A percentile compares a stretch with the other conserved stretches of the same genome.
Conservation (phyloP, 106 monocot species). For the Dendrobium officinale region DNA sequence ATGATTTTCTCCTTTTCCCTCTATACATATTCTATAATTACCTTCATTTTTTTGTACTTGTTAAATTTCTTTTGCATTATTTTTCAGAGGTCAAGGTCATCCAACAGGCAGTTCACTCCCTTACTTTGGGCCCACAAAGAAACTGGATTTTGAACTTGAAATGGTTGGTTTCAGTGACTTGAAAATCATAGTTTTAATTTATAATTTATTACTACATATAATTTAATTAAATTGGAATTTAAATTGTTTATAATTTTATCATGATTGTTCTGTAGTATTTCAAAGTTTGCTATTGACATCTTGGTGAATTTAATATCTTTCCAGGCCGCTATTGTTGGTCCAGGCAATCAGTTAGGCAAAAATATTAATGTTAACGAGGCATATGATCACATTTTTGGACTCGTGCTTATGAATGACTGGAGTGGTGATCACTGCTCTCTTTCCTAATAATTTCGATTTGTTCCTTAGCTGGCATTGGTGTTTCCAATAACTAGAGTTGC, state of each 20-base stretch:
- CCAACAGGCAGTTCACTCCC: constrained; percentile 65
- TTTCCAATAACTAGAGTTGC: constrained; percentile 8
- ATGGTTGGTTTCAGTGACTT: constrained; percentile 49
- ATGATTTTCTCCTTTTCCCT: background rate
- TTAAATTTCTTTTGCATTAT: constrained; percentile 11
- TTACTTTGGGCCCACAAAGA: constrained; percentile 85
- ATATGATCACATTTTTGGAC: constrained; percentile 90
- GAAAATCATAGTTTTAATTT: constrained; percentile 2
- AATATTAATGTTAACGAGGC: constrained; percentile 73
- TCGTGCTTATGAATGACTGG: constrained; percentile 98
- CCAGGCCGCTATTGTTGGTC: constrained; percentile 96
- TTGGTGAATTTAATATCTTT: constrained; percentile 9
- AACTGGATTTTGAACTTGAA: constrained; percentile 99
- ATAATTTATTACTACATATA: background rate
- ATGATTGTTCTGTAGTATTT: background rate
- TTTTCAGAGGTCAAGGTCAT: constrained; percentile 83
- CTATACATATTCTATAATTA: background rate
- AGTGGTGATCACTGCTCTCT: constrained; percentile 54
- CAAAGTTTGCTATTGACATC: background rate
- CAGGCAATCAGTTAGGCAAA: constrained; percentile 90
- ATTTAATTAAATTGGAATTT: background rate
- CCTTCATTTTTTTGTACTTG: background rate
- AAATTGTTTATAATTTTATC: background rate
- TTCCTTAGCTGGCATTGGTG: background rate
- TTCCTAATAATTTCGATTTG: background rate